A percentile compares a stretch with the other conserved stretches of the same genome.
These are phyloP conservation scores for Hydrangea macrophylla DNA, from an alignment of 148 eudicot genomes.

Conservation along the genomic window DNA sequence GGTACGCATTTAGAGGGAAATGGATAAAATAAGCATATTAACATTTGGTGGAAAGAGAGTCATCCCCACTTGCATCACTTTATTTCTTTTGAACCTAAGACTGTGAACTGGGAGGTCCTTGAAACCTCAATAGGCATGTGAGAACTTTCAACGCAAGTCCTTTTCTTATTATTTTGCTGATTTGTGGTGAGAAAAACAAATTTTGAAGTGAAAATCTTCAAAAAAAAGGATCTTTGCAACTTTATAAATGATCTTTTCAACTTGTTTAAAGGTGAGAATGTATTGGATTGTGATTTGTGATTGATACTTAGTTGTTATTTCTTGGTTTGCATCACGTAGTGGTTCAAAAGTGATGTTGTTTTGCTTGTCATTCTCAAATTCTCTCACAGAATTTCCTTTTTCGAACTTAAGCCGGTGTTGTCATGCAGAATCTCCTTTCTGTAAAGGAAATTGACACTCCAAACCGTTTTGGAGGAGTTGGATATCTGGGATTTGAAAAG, in stretches of 20 bases:
- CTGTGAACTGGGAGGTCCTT: neutral
- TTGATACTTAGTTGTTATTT: neutral
- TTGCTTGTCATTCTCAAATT: neutral
- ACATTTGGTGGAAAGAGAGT: too few relatives aligned
- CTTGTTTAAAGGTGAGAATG: neutral
- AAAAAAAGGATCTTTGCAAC: constrained; percentile 26
- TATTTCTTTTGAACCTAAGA: neutral
- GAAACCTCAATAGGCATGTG: neutral
- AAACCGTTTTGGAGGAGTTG: constrained; percentile 84
- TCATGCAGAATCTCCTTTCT: constrained; percentile 83
- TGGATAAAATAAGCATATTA: too few relatives aligned
- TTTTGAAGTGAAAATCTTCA: constrained; percentile 2
- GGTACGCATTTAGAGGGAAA: neutral
- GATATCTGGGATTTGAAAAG: constrained; percentile 84
- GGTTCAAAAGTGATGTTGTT: constrained; percentile 12
- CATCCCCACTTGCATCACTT: neutral
- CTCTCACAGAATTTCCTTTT: constrained; percentile 34
- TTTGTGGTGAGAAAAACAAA: constrained; percentile 12
- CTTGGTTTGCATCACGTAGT: neutral
- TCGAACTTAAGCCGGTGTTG: constrained; percentile 13
- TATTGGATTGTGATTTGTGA: constrained; percentile 42
- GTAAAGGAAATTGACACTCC: constrained; percentile 81
- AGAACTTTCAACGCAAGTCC: too few relatives aligned
- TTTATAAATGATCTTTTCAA: constrained; percentile 21
- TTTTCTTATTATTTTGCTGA: neutral